Conservation (phyloP, 805 yeast species). For the Zygotorulaspora danielsina region DNA sequence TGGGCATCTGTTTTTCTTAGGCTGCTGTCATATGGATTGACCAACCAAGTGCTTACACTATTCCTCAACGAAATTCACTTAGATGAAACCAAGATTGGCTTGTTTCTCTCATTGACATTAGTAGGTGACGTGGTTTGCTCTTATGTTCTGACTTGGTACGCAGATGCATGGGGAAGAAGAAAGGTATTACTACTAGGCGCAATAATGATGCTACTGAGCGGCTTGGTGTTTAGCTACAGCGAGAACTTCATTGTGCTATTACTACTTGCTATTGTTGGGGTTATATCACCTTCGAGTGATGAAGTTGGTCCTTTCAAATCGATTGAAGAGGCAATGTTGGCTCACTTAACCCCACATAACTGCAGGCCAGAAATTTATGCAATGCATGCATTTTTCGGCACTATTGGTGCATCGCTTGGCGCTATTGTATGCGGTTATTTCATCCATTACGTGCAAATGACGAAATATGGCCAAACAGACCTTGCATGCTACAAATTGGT, state of each 20-base stretch:
- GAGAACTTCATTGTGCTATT: conserved; percentile 53
- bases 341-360: conserved; percentile 65
- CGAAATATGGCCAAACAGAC: conserved; percentile 36
- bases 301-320: conserved; percentile 90
- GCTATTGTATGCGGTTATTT: conserved; percentile 57
- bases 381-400: conserved; percentile 62
- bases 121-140: conserved; percentile 75
- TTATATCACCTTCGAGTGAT: conserved; percentile 83
- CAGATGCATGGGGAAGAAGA: conserved; percentile 67
- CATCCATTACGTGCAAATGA: conserved; percentile 43
- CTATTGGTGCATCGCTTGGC: conserved; percentile 73
- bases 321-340: conserved; percentile 77
- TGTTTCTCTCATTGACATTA: conserved; percentile 77
- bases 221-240: conserved; percentile 56
- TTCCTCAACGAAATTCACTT: conserved; percentile 55
- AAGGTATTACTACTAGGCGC: conserved; percentile 60
- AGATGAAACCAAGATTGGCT: conserved; percentile 57
- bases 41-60: conserved; percentile 72
- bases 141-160: conserved; percentile 68
- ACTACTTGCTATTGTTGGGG: conserved; percentile 74
- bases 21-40: conserved; percentile 69
- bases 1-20: conserved; percentile 68
- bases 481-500: conserved; percentile 49
- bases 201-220: conserved; percentile 63
- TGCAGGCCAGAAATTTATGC: conserved; percentile 73